Evolutionary conservation across 169 alveolate species (phyloP), one percentile per base, ranked within the genome.

Genomic region (Plasmodium inui): DNA sequence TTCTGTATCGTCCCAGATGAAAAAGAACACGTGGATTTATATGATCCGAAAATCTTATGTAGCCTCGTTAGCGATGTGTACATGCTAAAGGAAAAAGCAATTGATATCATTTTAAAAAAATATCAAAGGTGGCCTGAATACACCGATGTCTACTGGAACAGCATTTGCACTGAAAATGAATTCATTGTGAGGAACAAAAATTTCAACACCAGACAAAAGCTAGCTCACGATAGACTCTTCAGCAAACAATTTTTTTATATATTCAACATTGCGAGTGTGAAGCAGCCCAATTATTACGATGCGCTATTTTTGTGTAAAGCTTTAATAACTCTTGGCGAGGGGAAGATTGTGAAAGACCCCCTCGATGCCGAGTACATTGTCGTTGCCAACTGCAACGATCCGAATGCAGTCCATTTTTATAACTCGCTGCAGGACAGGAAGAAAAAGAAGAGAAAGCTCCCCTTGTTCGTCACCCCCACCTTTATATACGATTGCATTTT

Each of bases 111-210:
- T 26, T 92, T 96, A 83, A 90, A 85, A 46, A 96, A 95, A 81
- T 96, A 86, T 78, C 92, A 93, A 41, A 70, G 86, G 30, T 96
- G 97, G 97, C 97, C 97, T 32, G 97, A 96, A 26, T 96, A 96
- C 28, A 95, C 92, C 70, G 97, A 96, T 72, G 82, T 96, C 19
- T 84, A 95, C 37, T 83, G 94, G 72, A 95, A 96, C 71, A 79
- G 79, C 22, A 74, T 91, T 32, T 96, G 97, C 88, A 85, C 82
- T 26, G 92, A 94, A 83, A 92, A 95, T 74, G 97, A 96, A 74
- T 93, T 96, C 50, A 70, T 82, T 22, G 95, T 95, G 17, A 90
- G 96, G 92, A 96, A 95, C 32, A 79, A 88, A 61, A 88, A 90
- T 67, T 96, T 96, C 37, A 96, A 96, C 78, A 92, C 96, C 2